Conservation (phyloP, 2,329 filamentous ascomycete species). For the Cephalotrichum gorgonifer region DNA sequence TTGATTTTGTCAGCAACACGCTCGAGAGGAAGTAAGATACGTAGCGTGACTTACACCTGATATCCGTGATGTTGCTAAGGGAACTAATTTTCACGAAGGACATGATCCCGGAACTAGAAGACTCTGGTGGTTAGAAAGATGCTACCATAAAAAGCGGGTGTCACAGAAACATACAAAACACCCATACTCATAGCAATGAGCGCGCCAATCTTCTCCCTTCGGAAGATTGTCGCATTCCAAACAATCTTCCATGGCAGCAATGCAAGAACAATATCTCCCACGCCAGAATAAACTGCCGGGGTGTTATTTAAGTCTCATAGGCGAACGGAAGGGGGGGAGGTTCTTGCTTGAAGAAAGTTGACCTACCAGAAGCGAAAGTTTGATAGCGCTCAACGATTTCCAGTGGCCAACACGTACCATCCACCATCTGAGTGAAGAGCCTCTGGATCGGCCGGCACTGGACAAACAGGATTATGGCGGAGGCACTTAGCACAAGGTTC, state of each 20-base stretch:
- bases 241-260: slow-evolving; percentile 29
- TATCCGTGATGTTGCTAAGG: not conserved
- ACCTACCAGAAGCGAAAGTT: slow-evolving; percentile 7
- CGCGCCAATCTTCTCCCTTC: slow-evolving; percentile 27
- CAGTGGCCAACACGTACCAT: slow-evolving; percentile 4
- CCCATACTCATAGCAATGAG: slow-evolving; percentile 31
- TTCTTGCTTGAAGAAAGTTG: not conserved
- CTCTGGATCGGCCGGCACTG: slow-evolving; percentile 2
- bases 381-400: not conserved
- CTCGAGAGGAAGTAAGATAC: not conserved
- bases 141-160: not conserved
- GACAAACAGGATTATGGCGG: not conserved
- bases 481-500: slow-evolving; percentile 11
- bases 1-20: slow-evolving; percentile 7
- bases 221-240: slow-evolving; percentile 24
- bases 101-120: slow-evolving; percentile 19
- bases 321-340: too few species aligned
- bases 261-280: slow-evolving; percentile 27
- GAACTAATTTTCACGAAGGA: slow-evolving; percentile 17
- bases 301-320: slow-evolving; percentile 1
- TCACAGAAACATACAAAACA: slow-evolving; percentile 20
- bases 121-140: not conserved
- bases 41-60: not conserved
- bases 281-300: slow-evolving; percentile 18
- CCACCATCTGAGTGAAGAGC: not conserved